These are phyloP conservation scores for Boletus pseudopeckii DNA, from an alignment of 768 basidiomycete species.

Conservation along the genomic window DNA sequence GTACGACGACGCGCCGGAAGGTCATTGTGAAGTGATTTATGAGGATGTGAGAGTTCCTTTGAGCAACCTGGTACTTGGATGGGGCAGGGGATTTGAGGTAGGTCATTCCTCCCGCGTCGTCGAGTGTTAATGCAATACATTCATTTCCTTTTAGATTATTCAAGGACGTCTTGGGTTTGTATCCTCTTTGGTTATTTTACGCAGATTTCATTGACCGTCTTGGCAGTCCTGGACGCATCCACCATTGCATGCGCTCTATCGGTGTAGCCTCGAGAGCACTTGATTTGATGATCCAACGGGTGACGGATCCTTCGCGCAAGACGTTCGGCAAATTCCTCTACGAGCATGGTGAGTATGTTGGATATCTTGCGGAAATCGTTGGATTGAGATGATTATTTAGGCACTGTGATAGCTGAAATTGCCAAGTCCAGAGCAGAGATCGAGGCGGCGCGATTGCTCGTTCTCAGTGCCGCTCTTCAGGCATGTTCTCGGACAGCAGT, in stretches of 20 bases:
- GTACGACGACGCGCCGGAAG: slow-evolving; percentile 94
- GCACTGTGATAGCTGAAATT: slow-evolving; percentile 86
- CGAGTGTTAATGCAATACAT: neutral
- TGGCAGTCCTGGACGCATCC: slow-evolving; percentile 85
- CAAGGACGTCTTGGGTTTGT: slow-evolving; percentile 91
- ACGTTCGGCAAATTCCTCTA: slow-evolving; percentile 92
- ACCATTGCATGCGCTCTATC: slow-evolving; percentile 97
- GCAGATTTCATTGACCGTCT: neutral
- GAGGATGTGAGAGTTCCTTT: slow-evolving; percentile 90
- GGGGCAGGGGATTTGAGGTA: slow-evolving; percentile 94
- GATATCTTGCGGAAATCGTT: neutral
- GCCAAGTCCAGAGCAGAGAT: slow-evolving; percentile 93
- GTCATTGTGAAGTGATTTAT: slow-evolving; percentile 94
- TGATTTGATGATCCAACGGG: slow-evolving; percentile 84
- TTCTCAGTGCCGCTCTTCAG: slow-evolving; percentile 88
- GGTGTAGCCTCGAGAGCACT: slow-evolving; percentile 83
- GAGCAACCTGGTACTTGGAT: slow-evolving; percentile 80
- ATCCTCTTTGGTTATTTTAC: neutral
- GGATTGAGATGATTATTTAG: slow-evolving; percentile 36
- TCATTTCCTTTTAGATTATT: slow-evolving; percentile 55
- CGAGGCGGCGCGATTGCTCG: slow-evolving; percentile 81
- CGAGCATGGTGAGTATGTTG: slow-evolving; percentile 68
- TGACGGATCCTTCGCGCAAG: slow-evolving; percentile 87
- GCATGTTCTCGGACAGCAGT: slow-evolving; percentile 31
- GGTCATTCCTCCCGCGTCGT: neutral